These are phyloP conservation scores for Sporothrix brasiliensis DNA, from an alignment of 2,329 filamentous ascomycete species.

Conservation along the genomic window DNA sequence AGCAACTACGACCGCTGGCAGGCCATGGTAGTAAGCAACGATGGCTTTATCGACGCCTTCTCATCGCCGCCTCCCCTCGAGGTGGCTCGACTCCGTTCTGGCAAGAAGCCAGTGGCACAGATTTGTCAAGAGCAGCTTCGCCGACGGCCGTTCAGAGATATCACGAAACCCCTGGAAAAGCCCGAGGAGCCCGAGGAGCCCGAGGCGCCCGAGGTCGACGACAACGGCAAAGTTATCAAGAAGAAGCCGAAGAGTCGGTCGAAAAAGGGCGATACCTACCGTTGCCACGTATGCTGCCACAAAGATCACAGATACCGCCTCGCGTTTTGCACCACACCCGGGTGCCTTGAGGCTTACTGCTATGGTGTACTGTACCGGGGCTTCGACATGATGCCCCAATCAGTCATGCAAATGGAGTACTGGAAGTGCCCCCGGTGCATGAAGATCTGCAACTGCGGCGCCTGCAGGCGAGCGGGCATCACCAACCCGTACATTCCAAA, in stretches of 20 bases:
- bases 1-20: slow-evolving; percentile 83
- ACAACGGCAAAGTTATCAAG: slow-evolving; percentile 63
- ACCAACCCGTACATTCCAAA: slow-evolving; percentile 82
- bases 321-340: slow-evolving; percentile 70
- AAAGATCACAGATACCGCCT: slow-evolving; percentile 83
- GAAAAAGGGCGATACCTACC: slow-evolving; percentile 58
- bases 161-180: slow-evolving; percentile 62
- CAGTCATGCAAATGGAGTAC: slow-evolving; percentile 74
- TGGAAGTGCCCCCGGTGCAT: slow-evolving; percentile 91
- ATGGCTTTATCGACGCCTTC: slow-evolving; percentile 66
- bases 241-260: slow-evolving; percentile 65
- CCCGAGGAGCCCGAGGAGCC: slow-evolving; percentile 55
- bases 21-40: slow-evolving; percentile 72
- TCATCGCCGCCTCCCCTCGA: slow-evolving; percentile 71
- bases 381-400: slow-evolving; percentile 85
- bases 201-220: slow-evolving; percentile 61
- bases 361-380: slow-evolving; percentile 91
- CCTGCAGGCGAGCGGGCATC: slow-evolving; percentile 68
- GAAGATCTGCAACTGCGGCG: slow-evolving; percentile 82
- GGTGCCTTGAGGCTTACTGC: slow-evolving; percentile 78
- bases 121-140: slow-evolving; percentile 91
- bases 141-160: slow-evolving; percentile 78
- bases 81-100: slow-evolving; percentile 66
- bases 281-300: slow-evolving; percentile 82
- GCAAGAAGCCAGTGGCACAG: slow-evolving; percentile 81